Evolutionary conservation across 169 alveolate genomes (phyloP), one percentile per base, ranked within the genome.

Genomic region (Plasmodium vinckei): DNA sequence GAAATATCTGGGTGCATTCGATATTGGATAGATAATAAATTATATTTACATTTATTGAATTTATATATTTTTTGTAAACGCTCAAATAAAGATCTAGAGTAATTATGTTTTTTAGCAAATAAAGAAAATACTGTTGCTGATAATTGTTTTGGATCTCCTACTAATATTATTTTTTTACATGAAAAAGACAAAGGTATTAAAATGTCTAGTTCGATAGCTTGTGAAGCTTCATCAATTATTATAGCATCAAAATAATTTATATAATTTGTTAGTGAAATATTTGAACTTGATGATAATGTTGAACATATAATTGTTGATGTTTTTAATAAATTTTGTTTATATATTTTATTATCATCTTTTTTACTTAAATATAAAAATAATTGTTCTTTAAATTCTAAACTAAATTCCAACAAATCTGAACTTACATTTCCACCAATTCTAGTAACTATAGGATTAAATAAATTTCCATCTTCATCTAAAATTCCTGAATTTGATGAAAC

Each of bases 201-300:
- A 46, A 65, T 88, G 51, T 86, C 93, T 79, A 95, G 59, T 70
- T 95, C 98, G 21, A 97, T 97, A 33, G 98, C 98, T 93, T 98
- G 99, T 57, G 99, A 96, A 2, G 99, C 99, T 93, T 98, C 99
- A 87, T 98, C 99, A 27, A 98, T 95, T 39, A 98, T 97, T 54
- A 98, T 97, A 10, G 99, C 97, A 91, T 98, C 99, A 88, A 97
- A 97, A 53, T 94, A 54, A 23, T 88, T 87, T 17, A 87, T 47
- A 57, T 79, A 77, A 51, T 90, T 88, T 23, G 33, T 60, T 46
- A 97, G 63, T 51, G 96, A 98, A 63, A 94, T 92, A 63, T 97
- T 95, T 47, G 99, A 99, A 72, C 98, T 92, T 23, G 96, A 97
- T 44, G 98, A 95, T 13, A 95, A 94, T 0, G 99, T 96, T 51